Conservation (phyloP, 352 stramenopile species). For the Thalassiosira ordinaria region DNA sequence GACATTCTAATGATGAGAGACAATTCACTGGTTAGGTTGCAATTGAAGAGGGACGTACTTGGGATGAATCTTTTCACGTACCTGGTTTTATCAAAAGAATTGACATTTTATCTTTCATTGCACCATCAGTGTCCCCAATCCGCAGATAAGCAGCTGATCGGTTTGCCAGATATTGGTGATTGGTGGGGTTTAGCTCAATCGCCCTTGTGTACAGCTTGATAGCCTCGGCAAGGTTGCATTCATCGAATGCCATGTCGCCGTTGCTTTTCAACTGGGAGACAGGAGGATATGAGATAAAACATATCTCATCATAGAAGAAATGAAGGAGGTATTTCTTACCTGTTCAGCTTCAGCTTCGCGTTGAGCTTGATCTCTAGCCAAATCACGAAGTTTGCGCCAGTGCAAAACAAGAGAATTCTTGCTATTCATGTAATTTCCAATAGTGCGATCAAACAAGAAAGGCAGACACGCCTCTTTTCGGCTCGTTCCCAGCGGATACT, state of each 20-base stretch:
- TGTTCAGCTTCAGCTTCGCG: too few species aligned
- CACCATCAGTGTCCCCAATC: background rate
- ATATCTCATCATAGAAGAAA: too few species aligned
- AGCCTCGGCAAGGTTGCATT: background rate
- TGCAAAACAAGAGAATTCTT: constrained; percentile 75
- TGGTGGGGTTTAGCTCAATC: background rate
- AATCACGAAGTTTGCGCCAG: constrained; percentile 63
- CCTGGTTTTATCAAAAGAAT: too few species aligned
- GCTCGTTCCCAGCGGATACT: constrained; percentile 55
- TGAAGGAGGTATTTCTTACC: too few species aligned
- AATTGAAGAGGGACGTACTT: too few species aligned
- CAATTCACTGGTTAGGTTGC: too few species aligned
- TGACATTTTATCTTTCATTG: too few species aligned
- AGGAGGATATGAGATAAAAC: too few species aligned
- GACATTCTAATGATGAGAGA: background rate
- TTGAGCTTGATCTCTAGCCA: too few species aligned
- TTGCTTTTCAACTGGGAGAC: background rate
- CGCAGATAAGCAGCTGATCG: background rate
- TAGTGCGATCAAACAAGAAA: constrained; percentile 82
- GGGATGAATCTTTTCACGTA: too few species aligned
- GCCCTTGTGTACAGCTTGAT: background rate
- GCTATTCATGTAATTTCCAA: constrained; percentile 84
- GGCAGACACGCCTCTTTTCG: constrained; percentile 75
- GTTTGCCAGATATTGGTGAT: background rate
- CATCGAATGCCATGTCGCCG: background rate